Percentiles rank a stretch among this genome's conserved stretches.
phyloP scores from a whole-genome alignment of 2,329 filamentous ascomycete species.

The Ceratocystiopsis minuta region DNA sequence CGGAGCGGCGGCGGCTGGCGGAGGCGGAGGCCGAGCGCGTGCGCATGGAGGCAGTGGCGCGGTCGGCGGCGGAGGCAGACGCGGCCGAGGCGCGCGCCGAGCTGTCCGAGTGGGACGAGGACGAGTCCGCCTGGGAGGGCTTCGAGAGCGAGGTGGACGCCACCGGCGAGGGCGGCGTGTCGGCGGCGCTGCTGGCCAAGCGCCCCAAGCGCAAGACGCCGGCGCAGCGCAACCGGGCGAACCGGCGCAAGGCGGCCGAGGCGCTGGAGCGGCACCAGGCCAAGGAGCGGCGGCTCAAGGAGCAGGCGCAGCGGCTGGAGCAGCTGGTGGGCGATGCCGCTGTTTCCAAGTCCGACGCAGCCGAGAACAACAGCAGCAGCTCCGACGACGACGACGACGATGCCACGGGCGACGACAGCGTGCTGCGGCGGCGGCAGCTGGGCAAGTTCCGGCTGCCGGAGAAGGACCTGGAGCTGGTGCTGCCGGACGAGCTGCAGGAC shows the following conservation, averaged over 20 bases:
- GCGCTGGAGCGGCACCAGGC: slow-evolving; percentile 56
- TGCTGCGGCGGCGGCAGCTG: slow-evolving; percentile 53
- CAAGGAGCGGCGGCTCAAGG: slow-evolving; percentile 53
- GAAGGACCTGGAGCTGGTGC: slow-evolving; percentile 60
- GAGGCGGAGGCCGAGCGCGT: slow-evolving; percentile 49
- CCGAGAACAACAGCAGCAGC: slow-evolving; percentile 23
- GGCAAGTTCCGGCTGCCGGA: slow-evolving; percentile 60
- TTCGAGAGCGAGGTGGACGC: slow-evolving; percentile 54
- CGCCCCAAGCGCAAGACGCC: slow-evolving; percentile 71
- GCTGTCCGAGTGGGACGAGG: slow-evolving; percentile 60
- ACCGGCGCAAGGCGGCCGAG: slow-evolving; percentile 78
- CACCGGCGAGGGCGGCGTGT: slow-evolving; percentile 13
- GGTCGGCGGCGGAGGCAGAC: slow-evolving; percentile 56
- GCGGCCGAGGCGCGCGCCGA: slow-evolving; percentile 50
- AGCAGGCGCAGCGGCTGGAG: slow-evolving; percentile 54
- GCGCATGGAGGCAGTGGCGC: slow-evolving; percentile 47
- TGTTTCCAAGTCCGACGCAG: slow-evolving; percentile 31
- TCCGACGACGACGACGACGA: slow-evolving; percentile 30
- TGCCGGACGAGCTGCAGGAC: slow-evolving; percentile 71
- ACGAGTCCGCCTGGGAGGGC: slow-evolving; percentile 71
- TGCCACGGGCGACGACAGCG: slow-evolving; percentile 43
- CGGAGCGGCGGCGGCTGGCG: slow-evolving; percentile 56
- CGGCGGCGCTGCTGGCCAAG: slow-evolving; percentile 41
- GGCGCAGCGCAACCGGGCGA: slow-evolving; percentile 70
- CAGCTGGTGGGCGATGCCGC: slow-evolving; percentile 52